Base-by-base conservation (phyloP, 495 filamentous ascomycete species). In the Hypoxylon cercidicola region DNA sequence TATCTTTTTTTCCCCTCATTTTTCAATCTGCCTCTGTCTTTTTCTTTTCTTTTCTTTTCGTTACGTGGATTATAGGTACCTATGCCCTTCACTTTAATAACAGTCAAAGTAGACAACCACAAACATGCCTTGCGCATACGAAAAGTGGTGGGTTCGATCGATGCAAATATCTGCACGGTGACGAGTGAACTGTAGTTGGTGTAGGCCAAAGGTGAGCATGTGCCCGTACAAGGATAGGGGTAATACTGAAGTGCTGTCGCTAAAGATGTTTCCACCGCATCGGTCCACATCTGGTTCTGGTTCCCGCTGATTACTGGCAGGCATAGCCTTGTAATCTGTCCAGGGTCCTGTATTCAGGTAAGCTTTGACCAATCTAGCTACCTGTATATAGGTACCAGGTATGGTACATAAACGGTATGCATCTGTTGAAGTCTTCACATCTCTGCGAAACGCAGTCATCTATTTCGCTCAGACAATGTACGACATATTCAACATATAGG, bases 281-380 rank as follows among this genome's bases (percentile, higher is more conserved):
- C 13, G 49, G 30, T 46, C 39, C 20, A 28, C 11, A 39, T 37
- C 34, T 39, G 37, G 37, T 39, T 41, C 59, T 62, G 52, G 64
- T 54, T 67, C 64, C 64, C 64, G 64, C 44, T 62, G 53, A 58
- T 62, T 58, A 67, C 58, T 67, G 45, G 53, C 53, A 67, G 53
- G 64, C 47, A 54, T 50, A n/a, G 20, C 50, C 62, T 25, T 60
- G 58, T 32, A 54, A 43, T 3, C 21, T 19, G 32, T 58, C 32
- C 52, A 64, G 25, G 47, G 16, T 52, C 41, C 25, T 7, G 25
- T 7, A 28, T 3, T 28, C 25, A 30, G 30, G 30, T 37, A 37
- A 61, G 58, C 58, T 61, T 30, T 9, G 25, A 28, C 25, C 25
- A 28, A 28, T 28, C 3, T 7, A 28, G 7, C 25, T 28, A 28